These are phyloP conservation scores for Corymbia calophylla DNA, from an alignment of 441 rosid genomes.

Conservation along the genomic window DNA sequence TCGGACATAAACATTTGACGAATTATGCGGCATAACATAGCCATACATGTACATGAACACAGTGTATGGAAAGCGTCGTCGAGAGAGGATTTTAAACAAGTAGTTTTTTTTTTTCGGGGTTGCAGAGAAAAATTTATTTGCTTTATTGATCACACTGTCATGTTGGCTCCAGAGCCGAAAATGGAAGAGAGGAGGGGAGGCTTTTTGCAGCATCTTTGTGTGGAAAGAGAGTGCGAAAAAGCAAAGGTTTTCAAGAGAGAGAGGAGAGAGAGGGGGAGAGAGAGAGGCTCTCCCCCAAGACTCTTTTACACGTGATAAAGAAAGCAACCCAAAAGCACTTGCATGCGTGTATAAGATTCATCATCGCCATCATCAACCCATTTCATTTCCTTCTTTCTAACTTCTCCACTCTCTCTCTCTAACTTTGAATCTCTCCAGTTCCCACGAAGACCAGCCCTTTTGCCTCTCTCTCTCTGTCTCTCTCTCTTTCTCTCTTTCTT, in stretches of 20 bases:
- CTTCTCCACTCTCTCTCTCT: slow-evolving; percentile 2
- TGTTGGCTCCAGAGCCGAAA: slow-evolving; percentile 21
- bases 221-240: slow-evolving; percentile 9
- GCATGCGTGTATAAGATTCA: slow-evolving; percentile 94
- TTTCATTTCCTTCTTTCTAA: slow-evolving; percentile 1
- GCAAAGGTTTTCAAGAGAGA: slow-evolving; percentile 11
- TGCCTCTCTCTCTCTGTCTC: not conserved
- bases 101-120: not conserved
- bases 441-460: not conserved
- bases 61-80: not conserved
- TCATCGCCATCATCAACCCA: slow-evolving; percentile 35
- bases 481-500: not conserved
- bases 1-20: not conserved
- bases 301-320: slow-evolving; percentile 93
- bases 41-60: not conserved
- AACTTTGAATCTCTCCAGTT: not conserved
- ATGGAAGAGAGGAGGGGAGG: not conserved
- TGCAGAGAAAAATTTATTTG: not conserved
- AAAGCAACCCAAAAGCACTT: slow-evolving; percentile 66
- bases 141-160: not conserved
- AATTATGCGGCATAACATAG: not conserved
- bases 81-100: not conserved
- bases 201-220: not conserved
- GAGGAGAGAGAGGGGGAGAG: not conserved
- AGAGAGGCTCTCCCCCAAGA: not conserved